Evolutionary conservation across 169 alveolate genomes (phyloP), one percentile per base, ranked within the genome.

Genomic region (Toxoplasma gondii): DNA sequence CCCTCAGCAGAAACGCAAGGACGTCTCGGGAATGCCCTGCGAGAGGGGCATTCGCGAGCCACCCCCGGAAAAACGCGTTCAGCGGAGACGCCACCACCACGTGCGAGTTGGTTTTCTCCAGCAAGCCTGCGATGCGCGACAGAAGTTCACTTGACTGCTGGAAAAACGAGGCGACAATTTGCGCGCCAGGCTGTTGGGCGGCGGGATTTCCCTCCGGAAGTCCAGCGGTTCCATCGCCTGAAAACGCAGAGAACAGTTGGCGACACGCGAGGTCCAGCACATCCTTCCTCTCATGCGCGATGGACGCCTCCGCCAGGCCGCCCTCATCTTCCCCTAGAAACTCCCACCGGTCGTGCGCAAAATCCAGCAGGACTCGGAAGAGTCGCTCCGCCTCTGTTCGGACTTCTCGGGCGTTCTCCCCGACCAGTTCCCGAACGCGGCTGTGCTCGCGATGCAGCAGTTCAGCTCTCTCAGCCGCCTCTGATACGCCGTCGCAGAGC

Each of bases 21-120:
- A n/a, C 12, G 39, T 78, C 86, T 10, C 74, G 74, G 7, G n/a
- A 64, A 19, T 1, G 34, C 31, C 74, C 31, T 27, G 74, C 4
- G 29, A 16, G 24, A 7, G 74, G 34, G 29, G 74, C 5, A 19
- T 27, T 64, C 24, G 74, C 74, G 34, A 64, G 74, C 74, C 7
- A 64, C 4, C 34, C 74, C n/a, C 44, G 2, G 44, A 78, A 78
- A n/a, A 9, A 38, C 4, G 86, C 39, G 86, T 78, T 78, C 45
- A 78, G 4, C 29, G 86, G 86, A 1, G 86, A 78, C 44, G 86
- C 39, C 39, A 78, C 86, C 39, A 78, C 86, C 27, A 78, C 45
- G 86, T 78, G 86, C 7, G 86, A 10, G 45, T 78, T 78, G n/a
- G 39, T 78, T n/a, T 78, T 78, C 45, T 78, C 86, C 27, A 78